Percentiles rank a stretch among this genome's conserved stretches.
phyloP scores from a whole-genome alignment of 106 monocot genomes.

The Acanthochlamys bracteata region DNA sequence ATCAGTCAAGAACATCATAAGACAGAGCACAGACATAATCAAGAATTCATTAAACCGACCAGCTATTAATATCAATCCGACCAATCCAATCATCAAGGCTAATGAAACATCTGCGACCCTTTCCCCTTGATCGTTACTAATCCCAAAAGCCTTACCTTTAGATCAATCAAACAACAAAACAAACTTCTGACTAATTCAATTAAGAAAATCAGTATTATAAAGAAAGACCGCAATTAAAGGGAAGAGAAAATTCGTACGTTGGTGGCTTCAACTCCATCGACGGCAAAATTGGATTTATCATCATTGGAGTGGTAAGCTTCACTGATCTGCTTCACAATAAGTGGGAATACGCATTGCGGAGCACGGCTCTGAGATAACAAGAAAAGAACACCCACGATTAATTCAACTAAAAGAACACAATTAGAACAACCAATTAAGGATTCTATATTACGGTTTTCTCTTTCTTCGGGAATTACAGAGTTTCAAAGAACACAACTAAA shows the following conservation, averaged over 20 bases:
- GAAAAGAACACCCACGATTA: background rate
- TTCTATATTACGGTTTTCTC: no score
- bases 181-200: background rate
- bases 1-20: background rate
- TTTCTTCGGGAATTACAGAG: no score
- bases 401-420: background rate
- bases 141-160: conserved; percentile 66
- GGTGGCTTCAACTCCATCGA: conserved; percentile 65
- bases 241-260: conserved; percentile 27
- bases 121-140: conserved; percentile 65
- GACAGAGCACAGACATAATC: no score
- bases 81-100: conserved; percentile 88
- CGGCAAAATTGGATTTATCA: conserved; percentile 59
- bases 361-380: conserved; percentile 27
- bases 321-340: conserved; percentile 92
- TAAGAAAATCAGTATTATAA: background rate
- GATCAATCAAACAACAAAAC: background rate
- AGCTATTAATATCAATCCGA: conserved; percentile 65
- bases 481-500: background rate
- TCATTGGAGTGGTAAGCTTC: conserved; percentile 57
- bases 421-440: background rate
- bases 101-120: conserved; percentile 81
- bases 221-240: background rate
- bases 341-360: conserved; percentile 42
- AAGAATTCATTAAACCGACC: conserved; percentile 25